Percentiles rank a stretch among this genome's conserved stretches.
These are phyloP conservation scores for Colletotrichum navitas DNA, from an alignment of 2,329 filamentous ascomycete species.

Conservation along the genomic window DNA sequence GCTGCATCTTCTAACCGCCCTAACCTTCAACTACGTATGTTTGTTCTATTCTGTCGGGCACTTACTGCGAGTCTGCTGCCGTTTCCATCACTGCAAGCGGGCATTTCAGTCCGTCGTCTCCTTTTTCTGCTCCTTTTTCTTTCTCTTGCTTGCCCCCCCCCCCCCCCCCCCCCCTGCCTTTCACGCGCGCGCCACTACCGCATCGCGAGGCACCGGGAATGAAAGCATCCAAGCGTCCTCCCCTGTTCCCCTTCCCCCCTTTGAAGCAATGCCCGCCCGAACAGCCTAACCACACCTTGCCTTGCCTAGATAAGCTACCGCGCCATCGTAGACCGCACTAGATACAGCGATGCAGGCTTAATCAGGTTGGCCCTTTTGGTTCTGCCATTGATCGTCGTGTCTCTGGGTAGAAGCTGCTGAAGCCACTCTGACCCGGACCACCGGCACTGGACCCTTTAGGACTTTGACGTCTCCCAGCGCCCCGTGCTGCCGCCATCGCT, in stretches of 20 bases:
- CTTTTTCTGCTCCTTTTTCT: not conserved
- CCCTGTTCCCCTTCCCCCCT: not conserved
- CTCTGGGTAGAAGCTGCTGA: slow-evolving; percentile 17
- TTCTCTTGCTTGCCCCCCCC: not conserved
- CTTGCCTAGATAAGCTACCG: slow-evolving; percentile 5
- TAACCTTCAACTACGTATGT: not conserved
- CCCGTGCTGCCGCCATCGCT: slow-evolving; percentile 28
- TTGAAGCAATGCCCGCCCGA: not conserved
- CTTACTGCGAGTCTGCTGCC: not conserved
- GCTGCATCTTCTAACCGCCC: not conserved
- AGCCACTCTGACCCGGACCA: slow-evolving; percentile 27
- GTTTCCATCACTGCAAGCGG: not conserved
- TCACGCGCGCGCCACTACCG: not conserved
- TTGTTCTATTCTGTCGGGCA: not conserved
- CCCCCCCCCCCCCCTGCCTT: not conserved
- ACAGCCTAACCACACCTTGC: not conserved
- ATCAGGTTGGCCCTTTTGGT: not conserved
- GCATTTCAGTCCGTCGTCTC: not conserved
- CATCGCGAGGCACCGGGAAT: not conserved
- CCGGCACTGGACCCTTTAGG: slow-evolving; percentile 24
- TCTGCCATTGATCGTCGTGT: slow-evolving; percentile 10
- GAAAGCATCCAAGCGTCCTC: not conserved
- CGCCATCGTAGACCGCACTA: not conserved
- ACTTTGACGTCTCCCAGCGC: slow-evolving; percentile 22
- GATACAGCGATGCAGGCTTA: not conserved